Evolutionary conservation across 225 moss, liverwort and hornwort genomes (phyloP), one percentile per base, ranked within the genome.

Genomic region (Bryum argenteum): DNA sequence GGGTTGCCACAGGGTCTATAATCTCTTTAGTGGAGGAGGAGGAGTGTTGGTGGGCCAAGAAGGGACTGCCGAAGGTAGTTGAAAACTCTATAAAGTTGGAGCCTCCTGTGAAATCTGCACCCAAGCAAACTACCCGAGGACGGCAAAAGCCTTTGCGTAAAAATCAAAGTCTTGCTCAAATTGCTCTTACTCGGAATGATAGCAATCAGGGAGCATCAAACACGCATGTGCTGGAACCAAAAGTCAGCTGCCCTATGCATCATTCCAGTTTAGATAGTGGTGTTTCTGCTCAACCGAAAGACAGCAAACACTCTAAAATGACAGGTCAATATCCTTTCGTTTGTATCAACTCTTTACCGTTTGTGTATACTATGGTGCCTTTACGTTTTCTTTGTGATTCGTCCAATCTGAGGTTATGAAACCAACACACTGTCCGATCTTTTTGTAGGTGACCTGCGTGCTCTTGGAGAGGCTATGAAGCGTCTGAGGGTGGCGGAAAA

Each of bases 71-170:
- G 20, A 98, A 91, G 76, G 77, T 80, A 6, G 65, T 83, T 75
- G 89, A 92, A n/a, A 80, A 66, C 54, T 61, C 80, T 55, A 78
- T 91, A 54, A 98, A 98, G 60, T 71, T 86, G 74, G 94, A 98
- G 70, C 81, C 86, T 71, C 83, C 87, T 55, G 85, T 83, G 21
- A 98, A 93, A 80, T 85, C 82, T 78, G 63, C 91, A 68, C 61
- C 83, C 38, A 98, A 98, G 77, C 98, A 89, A 80, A 84, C 80
- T n/a, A 82, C 84, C 10, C 86, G 98, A 86, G 98, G 94, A 24
- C 85, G 98, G 69, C 93, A 88, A 37, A 96, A 96, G 80, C 79
- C 89, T 52, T 85, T 93, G 53, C 89, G 98, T 11, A 98, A 94
- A 74, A 98, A 89, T 61, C 91, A 89, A 66, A 92, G 98, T 65